Evolutionary conservation across 495 filamentous ascomycete species (phyloP).

Genomic region (Aspergillus asperescens): DNA sequence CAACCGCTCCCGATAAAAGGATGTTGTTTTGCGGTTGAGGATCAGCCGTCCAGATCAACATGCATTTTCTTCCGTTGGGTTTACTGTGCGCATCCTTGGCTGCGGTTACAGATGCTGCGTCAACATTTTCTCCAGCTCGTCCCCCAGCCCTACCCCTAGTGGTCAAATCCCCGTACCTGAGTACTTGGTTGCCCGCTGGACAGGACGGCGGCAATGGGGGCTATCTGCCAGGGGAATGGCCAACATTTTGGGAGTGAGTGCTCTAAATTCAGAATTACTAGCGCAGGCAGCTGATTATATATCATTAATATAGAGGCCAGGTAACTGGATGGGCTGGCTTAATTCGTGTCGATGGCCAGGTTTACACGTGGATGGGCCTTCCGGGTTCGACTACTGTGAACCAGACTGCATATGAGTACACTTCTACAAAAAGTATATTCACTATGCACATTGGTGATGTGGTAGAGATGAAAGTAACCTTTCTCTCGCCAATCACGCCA

Average conservation of each 20-base stretch:
- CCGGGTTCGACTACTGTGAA: conserved; percentile 37
- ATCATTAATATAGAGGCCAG: conserved; percentile 34
- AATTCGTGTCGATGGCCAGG: conserved; percentile 50
- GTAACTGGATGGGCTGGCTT: conserved; percentile 52
- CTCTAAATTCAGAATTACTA: background rate
- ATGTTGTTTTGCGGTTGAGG: conserved; percentile 23
- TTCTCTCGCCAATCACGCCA: conserved; percentile 54
- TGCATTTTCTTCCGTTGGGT: conserved; percentile 27
- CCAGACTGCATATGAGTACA: conserved; percentile 52
- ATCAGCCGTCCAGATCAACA: conserved; percentile 17
- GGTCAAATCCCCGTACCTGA: conserved; percentile 55
- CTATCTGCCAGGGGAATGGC: conserved; percentile 55
- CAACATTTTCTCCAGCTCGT: conserved; percentile 50
- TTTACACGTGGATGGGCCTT: conserved; percentile 55
- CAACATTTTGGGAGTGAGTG: conserved; percentile 51
- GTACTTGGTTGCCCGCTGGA: conserved; percentile 50
- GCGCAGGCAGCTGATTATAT: background rate
- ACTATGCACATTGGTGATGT: conserved; percentile 44
- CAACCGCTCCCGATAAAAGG: conserved; percentile 1
- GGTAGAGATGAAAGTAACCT: conserved; percentile 51
- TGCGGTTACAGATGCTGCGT: conserved; percentile 29
- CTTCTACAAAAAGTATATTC: conserved; percentile 55
- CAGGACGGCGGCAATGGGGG: conserved; percentile 52
- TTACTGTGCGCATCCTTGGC: conserved; percentile 24
- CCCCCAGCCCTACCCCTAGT: conserved; percentile 54